phyloP scores from a whole-genome alignment of 2,329 filamentous ascomycete genomes.

The Teratosphaeriaceae sp. region DNA sequence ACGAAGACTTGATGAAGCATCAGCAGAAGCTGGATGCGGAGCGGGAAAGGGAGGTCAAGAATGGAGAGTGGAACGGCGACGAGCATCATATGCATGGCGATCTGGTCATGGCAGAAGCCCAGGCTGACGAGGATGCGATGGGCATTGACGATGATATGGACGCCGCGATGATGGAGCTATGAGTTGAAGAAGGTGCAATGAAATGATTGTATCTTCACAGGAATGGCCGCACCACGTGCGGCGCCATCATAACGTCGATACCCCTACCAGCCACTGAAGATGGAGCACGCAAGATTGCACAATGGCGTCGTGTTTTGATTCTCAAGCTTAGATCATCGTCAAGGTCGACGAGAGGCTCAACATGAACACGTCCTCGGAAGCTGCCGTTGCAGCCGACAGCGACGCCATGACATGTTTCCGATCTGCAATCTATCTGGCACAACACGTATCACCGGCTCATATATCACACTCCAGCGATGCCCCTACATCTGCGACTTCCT shows the following conservation, averaged over 20 bases:
- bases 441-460: not conserved
- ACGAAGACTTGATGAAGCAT: conserved; percentile 69
- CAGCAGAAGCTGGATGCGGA: conserved; percentile 69
- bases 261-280: too few relatives aligned
- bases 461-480: not conserved
- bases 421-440: conserved; percentile 1
- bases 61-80: conserved; percentile 43
- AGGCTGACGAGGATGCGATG: conserved; percentile 25
- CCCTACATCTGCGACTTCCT: conserved; percentile 1
- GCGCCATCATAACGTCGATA: too few relatives aligned
- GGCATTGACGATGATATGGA: conserved; percentile 30
- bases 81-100: conserved; percentile 23
- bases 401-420: not conserved
- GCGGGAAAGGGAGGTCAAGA: conserved; percentile 56
- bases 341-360: too few relatives aligned
- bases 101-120: conserved; percentile 26
- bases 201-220: too few relatives aligned
- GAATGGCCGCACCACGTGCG: too few relatives aligned
- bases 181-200: too few relatives aligned
- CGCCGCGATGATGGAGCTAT: conserved; percentile 31
- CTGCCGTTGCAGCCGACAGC: not conserved
- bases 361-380: too few relatives aligned
- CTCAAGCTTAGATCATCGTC: too few relatives aligned
- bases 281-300: too few relatives aligned
- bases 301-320: too few relatives aligned